These are phyloP conservation scores for Jaltomata sinuosa DNA, from an alignment of 257 asterid genomes.

Conservation along the genomic window DNA sequence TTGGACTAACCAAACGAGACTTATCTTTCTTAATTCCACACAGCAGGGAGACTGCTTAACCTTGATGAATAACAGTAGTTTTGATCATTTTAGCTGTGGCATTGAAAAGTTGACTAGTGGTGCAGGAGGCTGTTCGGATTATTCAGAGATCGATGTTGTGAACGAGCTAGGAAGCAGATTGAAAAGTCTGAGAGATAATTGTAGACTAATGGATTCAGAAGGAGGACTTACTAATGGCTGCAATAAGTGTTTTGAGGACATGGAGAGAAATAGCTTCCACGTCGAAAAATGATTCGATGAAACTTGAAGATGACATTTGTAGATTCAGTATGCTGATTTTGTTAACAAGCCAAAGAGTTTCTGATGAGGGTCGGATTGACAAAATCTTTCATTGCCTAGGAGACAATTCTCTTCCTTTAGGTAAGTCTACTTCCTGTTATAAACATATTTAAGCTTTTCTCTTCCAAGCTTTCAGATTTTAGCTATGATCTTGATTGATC, in stretches of 20 bases:
- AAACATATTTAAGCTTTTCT: not conserved
- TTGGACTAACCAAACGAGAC: slow-evolving; percentile 35
- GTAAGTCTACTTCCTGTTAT: slow-evolving; percentile 17
- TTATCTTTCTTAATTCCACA: slow-evolving; percentile 30
- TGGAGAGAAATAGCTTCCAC: slow-evolving; percentile 29
- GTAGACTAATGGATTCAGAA: slow-evolving; percentile 29
- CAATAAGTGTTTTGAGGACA: slow-evolving; percentile 25
- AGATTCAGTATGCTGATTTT: slow-evolving; percentile 40
- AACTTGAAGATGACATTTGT: slow-evolving; percentile 28
- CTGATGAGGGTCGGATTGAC: slow-evolving; percentile 39
- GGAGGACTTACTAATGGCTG: slow-evolving; percentile 22
- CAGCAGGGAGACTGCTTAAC: slow-evolving; percentile 31
- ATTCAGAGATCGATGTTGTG: slow-evolving; percentile 28
- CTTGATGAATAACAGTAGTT: slow-evolving; percentile 2
- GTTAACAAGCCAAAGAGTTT: slow-evolving; percentile 34
- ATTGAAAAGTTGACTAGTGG: slow-evolving; percentile 49
- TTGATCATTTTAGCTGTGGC: slow-evolving; percentile 31
- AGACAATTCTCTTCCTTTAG: slow-evolving; percentile 22
- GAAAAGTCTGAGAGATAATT: slow-evolving; percentile 21
- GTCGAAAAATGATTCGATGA: not conserved
- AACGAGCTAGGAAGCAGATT: slow-evolving; percentile 21
- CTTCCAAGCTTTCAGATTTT: not conserved
- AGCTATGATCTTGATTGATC: not conserved
- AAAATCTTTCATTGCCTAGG: slow-evolving; percentile 43
- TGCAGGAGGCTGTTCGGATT: slow-evolving; percentile 55